Conservation (phyloP, 805 yeast genomes). For the Yarrowia sp. region DNA sequence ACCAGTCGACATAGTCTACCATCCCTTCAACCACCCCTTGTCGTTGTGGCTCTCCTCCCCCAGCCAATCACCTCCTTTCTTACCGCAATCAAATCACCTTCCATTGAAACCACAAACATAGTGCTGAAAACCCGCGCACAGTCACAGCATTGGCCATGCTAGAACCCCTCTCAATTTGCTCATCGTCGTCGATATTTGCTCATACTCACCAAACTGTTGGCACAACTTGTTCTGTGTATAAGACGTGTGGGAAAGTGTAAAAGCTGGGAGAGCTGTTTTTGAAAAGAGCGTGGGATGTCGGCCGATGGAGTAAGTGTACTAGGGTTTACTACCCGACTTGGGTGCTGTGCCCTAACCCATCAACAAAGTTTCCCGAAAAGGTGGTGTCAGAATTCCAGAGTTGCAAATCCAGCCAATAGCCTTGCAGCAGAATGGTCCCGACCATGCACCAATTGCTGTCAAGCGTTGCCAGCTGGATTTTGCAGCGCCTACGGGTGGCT, state of each 20-base stretch:
- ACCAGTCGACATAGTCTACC: no score
- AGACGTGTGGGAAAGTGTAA: constrained; percentile 25
- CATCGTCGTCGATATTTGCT: constrained; percentile 8
- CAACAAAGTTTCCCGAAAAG: not conserved
- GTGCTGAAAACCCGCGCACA: not conserved
- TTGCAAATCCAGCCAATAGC: constrained; percentile 21
- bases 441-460: constrained; percentile 20
- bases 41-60: not conserved
- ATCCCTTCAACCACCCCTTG: not conserved
- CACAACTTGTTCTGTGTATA: constrained; percentile 23
- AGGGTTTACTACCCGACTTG: not conserved
- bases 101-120: not conserved
- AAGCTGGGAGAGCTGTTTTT: constrained; percentile 23
- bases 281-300: constrained; percentile 7
- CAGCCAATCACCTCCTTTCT: not conserved
- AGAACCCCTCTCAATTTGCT: not conserved
- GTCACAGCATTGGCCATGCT: not conserved
- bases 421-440: constrained; percentile 6
- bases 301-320: not conserved
- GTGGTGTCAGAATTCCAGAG: constrained; percentile 15
- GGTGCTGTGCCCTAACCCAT: not conserved
- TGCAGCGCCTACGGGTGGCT: not conserved
- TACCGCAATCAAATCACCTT: not conserved
- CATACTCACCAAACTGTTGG: constrained; percentile 24
- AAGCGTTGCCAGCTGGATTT: not conserved